These are phyloP conservation scores for Suillus bovinus DNA, from an alignment of 768 basidiomycete species.

Conservation along the genomic window DNA sequence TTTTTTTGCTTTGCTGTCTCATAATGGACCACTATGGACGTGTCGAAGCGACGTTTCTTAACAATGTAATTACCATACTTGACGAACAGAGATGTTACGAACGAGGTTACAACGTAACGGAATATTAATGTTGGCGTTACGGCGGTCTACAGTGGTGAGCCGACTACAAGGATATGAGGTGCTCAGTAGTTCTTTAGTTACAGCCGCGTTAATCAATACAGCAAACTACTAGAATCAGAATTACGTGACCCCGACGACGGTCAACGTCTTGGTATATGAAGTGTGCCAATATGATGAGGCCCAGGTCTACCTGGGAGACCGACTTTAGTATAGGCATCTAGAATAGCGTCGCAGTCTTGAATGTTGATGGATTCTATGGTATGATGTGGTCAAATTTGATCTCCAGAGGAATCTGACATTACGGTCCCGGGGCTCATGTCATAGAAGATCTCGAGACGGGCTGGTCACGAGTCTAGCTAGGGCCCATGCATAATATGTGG, in stretches of 20 bases:
- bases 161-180: background rate
- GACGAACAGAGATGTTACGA: conserved; percentile 1
- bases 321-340: background rate
- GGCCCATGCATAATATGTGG: no score
- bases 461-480: no score
- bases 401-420: no score
- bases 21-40: background rate
- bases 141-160: background rate
- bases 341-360: no score
- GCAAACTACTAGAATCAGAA: background rate
- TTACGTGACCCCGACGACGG: background rate
- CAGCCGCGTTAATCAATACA: background rate
- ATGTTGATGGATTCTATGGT: no score
- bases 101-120: background rate
- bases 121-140: background rate
- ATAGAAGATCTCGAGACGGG: no score
- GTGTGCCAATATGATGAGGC: background rate
- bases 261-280: background rate
- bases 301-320: background rate
- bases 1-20: background rate
- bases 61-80: background rate
- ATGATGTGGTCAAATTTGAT: no score
- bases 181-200: background rate
- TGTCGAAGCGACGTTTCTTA: background rate
- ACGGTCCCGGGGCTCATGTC: no score